Base-by-base conservation (phyloP, 352 stramenopile species). In the Halophytophthora polymorphica region DNA sequence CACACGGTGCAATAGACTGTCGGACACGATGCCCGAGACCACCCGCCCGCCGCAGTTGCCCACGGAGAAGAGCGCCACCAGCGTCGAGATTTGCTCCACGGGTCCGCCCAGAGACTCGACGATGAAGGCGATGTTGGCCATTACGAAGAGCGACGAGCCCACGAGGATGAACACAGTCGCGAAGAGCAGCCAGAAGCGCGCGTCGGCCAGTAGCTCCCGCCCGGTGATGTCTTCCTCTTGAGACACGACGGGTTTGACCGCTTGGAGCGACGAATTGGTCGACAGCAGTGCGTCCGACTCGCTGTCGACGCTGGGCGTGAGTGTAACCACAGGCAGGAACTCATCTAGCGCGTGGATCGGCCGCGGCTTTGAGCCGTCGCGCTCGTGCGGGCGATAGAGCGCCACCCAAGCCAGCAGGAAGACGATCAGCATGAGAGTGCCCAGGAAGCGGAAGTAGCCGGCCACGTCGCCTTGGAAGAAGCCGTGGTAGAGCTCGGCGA, bases 91-190 rank as follows among this genome's bases (percentile, higher is more conserved):
- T 44, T 89, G 73, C 15, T 73, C 57, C 37, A 69, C 62, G 0
- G 61, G 56, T 12, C 77, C 77, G 6, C 50, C 53, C 3, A 75
- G 50, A 6, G 79, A 86, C 45, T 88, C 73, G 15, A 89, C 75
- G 38, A 90, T 83, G 64, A 93, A 93, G 8, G 75, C 69, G 46
- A 90, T 81, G 57, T 90, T 92, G 38, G 79, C 61, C 75, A 92
- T 88, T 36, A 93, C 61, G 51, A 93, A 90, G 7, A 93, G 58
- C 38, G 77, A 73, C 15, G 75, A 76, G 12, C 79, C 77, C 29
- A 93, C 77, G 23, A 88, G 53, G 28, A 93, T 81, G 37, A 90
- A 86, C 0, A 90, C 75, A 0, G 73, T 79, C 12, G 71, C 44
- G 36, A 92, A 89, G 23, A 92, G 56, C 35, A 87, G 29, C 79